Base-by-base conservation (phyloP, 2,329 filamentous ascomycete genomes). In the Fusarium mexicanum region DNA sequence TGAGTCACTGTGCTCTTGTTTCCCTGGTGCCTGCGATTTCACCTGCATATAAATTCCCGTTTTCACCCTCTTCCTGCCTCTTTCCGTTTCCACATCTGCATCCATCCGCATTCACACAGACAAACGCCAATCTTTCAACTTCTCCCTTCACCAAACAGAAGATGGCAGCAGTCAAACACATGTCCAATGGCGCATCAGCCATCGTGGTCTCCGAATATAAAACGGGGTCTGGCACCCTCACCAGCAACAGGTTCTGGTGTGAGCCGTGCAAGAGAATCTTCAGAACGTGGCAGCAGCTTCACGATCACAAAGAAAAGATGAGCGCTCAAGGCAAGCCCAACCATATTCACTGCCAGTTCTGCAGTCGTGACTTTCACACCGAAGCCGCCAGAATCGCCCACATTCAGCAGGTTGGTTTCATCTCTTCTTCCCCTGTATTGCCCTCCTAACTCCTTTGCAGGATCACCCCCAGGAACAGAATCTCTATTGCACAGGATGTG, bases 401-500 rank as follows among this genome's bases (percentile, higher is more conserved):
- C 61, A 80, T 84, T 26, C 78, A 81, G 26, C 75, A 81, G 73
- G 83, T 85, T 61, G 35, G 80, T 60, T 17, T n/a, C 20, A 14
- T 44, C 51, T 24, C 57, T 40, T 26, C 46, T 33, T 26, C 17
- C 12, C 17, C 41, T 13, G 10, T n/a, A 11, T 26, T 31, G 20
- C 13, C 22, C 13, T 29, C 40, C 67, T 78, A 26, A 78, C 55
- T 10, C 10, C 37, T 3, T 26, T 4, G 8, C 17, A 87, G 85
- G 55, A 72, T 17, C 86, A 87, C 64, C 80, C 81, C 11, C 71
- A 81, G 18, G 73, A 79, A 24, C 85, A 87, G 61, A 67, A 83
- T 4, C 80, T 90, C 3, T 53, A 71, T 6, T 90, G 88, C 54
- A 86, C 86, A 3, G 87, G 84, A 33, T 90, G 88, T 66, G 58